Evolutionary conservation across 176 grass and related monocot genomes (phyloP), one percentile per base, ranked within the genome.

Genomic region (Oryza coarctata): DNA sequence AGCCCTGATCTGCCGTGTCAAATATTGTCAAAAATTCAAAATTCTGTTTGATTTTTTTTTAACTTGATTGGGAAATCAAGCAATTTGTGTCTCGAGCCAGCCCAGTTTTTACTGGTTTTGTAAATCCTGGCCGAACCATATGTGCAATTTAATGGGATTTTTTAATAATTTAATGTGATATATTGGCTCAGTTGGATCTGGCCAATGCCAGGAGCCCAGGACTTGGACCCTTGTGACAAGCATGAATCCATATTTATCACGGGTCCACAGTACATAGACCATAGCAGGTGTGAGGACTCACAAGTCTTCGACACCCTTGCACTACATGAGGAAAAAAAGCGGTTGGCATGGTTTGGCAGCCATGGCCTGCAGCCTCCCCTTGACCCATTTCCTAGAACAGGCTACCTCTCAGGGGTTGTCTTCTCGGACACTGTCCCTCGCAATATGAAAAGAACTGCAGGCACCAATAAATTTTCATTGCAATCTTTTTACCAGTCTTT

Each of bases 401-500:
- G 47, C 47, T 39, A 36, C 72, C 6, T 20, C 86, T 36, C 69
- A 57, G 68, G 38, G 57, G 14, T 38, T 57, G 82, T 26, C 73
- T 69, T 74, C 78, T 34, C 20, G 28, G 70, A 61, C 41, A 41
- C 26, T 58, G 78, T 71, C 77, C 43, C 45, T 72, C 12, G 26
- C 52, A n/a, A 18, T 22, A 73, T 58, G 87, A 65, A 58, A 78
- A 72, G 44, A 90, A 76, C 61, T 68, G 79, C 83, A 75, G 68
- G 74, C 62, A 28, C 61, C 79, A 83, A 83, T 83, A 90, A 90
- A 62, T 90, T 71, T 60, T 32, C 62, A 33, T 63, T 49, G 68
- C 88, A 86, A 84, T 79, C 80, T 86, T 86, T 86, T 78, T 76
- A 79, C 79, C 80, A 13, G 80, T 39, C 50, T 45, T 74, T 79